A percentile compares a stretch with the other conserved stretches of the same genome.
Conservation (phyloP, 179 eudicot species). For the Vitellaria paradoxa region DNA sequence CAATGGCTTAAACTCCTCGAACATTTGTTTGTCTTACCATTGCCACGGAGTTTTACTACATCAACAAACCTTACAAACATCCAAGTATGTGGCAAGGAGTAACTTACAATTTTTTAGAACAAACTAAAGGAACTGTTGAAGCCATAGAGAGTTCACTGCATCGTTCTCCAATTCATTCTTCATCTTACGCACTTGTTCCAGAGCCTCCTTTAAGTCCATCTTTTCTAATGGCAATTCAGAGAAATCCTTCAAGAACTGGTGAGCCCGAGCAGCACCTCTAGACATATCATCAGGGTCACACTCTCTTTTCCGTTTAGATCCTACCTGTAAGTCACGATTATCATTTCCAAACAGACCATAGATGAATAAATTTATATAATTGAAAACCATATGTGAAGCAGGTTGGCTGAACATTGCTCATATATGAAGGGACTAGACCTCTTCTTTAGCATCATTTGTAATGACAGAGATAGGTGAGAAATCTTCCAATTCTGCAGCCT, state of each 20-base stretch:
- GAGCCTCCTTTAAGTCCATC: constrained; percentile 69
- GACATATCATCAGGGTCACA: constrained; percentile 51
- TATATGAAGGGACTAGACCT: constrained; percentile 37
- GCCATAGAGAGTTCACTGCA: constrained; percentile 63
- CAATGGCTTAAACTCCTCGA: not conserved
- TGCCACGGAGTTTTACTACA: not conserved
- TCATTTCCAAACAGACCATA: not conserved
- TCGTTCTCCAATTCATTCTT: constrained; percentile 65
- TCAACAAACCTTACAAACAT: not conserved
- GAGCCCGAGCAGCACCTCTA: constrained; percentile 78
- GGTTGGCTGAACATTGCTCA: not conserved
- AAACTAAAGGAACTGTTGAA: constrained; percentile 75
- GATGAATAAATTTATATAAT: not conserved
- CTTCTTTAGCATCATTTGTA: constrained; percentile 40
- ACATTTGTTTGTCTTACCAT: not conserved
- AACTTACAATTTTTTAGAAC: not conserved
- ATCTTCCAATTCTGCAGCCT: constrained; percentile 97
- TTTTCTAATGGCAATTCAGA: constrained; percentile 74
- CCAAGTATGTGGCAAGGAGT: not conserved
- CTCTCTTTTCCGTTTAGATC: constrained; percentile 65
- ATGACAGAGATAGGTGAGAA: constrained; percentile 62
- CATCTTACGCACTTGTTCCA: constrained; percentile 53
- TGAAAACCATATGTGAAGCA: not conserved
- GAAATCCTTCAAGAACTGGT: constrained; percentile 72
- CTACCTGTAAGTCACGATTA: constrained; percentile 37